Evolutionary conservation across 2,329 filamentous ascomycete species (phyloP), one percentile per base, ranked within the genome.

Genomic region (Macroventuria anomochaeta): DNA sequence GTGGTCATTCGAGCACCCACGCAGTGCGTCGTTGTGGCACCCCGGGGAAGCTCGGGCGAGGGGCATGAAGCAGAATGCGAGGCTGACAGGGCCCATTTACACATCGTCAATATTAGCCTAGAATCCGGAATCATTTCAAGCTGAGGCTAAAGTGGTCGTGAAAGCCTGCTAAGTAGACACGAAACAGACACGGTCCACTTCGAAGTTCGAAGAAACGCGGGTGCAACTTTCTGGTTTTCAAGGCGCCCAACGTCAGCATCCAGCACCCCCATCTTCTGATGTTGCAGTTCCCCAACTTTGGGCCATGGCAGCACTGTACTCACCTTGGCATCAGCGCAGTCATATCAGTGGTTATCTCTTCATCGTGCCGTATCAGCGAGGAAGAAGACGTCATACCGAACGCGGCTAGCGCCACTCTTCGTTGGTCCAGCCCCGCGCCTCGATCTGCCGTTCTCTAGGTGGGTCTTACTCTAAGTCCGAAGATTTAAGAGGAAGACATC

Each of bases 401-500:
- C 21, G 28, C 20, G 46, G 57, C 58, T 68, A 68, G 64, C 42
- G 42, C 37, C 8, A 11, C 23, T 47, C 46, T 55, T 47, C 23
- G 61, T 64, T 65, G 58, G 63, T 38, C 56, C 51, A 65, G 66
- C 63, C 68, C 67, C 68, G 60, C 66, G 46, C 33, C 42, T 54
- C 25, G 54, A 62, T 65, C 59, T 57, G 59, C 55, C 15, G 11
- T 46, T 31, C 50, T 49, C 21, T 23, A 52, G 38, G 55, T 55
- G 54, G 48, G 58, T 60, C 49, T 23, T 41, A 54, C 37, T 20
- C 47, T 38, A 39, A 49, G 42, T 47, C 48, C 40, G 54, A 64
- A 55, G 49, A 57, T 64, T 64, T 63, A 68, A 70, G 59, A 58
- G 38, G 36, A 54, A 44, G 32, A 51, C 56, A 48, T 54, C 32